Conservation (phyloP, 2,329 filamentous ascomycete species). For the Calycina herbarum region DNA sequence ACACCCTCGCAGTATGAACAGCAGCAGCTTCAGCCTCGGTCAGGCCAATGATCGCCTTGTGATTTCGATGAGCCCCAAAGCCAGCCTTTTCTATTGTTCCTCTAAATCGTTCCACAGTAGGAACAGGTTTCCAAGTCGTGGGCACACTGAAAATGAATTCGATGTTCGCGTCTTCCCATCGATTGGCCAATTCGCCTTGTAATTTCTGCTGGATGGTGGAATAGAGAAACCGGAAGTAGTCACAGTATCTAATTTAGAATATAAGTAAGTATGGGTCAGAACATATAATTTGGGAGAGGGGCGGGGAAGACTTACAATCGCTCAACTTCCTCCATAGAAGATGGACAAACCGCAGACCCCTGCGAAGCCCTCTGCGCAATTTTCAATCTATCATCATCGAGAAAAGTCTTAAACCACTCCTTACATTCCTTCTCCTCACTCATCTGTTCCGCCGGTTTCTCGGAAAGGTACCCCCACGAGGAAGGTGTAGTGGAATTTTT, state of each 20-base stretch:
- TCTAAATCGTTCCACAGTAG: constrained; percentile 40
- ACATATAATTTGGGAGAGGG: not conserved
- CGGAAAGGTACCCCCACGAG: constrained; percentile 41
- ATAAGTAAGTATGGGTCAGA: not conserved
- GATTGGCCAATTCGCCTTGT: constrained; percentile 26
- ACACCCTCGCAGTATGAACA: constrained; percentile 46
- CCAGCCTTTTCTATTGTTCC: constrained; percentile 36
- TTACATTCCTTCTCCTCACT: constrained; percentile 34
- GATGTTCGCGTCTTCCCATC: constrained; percentile 31
- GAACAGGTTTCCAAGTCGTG: constrained; percentile 42
- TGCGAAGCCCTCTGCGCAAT: constrained; percentile 23
- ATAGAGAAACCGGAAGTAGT: constrained; percentile 40
- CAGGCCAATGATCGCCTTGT: constrained; percentile 46
- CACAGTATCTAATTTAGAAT: constrained; percentile 22
- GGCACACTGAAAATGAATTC: constrained; percentile 46
- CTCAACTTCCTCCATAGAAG: constrained; percentile 22
- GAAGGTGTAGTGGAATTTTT: constrained; percentile 18
- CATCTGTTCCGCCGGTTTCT: constrained; percentile 30
- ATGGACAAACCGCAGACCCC: constrained; percentile 35
- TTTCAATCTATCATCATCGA: constrained; percentile 35
- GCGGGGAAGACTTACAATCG: constrained; percentile 9
- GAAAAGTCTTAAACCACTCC: constrained; percentile 42
- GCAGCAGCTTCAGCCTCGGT: constrained; percentile 56
- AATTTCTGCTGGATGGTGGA: constrained; percentile 37
- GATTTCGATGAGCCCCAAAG: constrained; percentile 34